phyloP scores from a whole-genome alignment of 2,329 filamentous ascomycete species.

The Apiospora hydei region DNA sequence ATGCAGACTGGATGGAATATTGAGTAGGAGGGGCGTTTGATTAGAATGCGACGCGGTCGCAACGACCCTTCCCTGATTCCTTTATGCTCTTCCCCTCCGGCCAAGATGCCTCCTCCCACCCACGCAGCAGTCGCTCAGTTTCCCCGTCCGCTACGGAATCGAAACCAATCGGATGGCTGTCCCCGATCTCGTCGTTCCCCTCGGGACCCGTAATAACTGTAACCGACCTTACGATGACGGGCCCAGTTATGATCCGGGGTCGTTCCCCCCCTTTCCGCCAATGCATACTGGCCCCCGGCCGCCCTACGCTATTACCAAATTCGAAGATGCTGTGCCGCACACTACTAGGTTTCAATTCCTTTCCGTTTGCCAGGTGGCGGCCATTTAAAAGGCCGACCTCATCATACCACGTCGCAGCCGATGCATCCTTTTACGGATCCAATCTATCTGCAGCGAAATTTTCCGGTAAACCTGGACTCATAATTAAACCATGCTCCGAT shows the following conservation, averaged over 20 bases:
- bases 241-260: slow-evolving; percentile 2
- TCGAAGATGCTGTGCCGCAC: slow-evolving; percentile 10
- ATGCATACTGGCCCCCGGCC: not conserved
- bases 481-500: no score
- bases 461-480: not conserved
- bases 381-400: not conserved
- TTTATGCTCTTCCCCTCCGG: not conserved
- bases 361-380: not conserved
- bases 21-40: not conserved
- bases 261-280: not conserved
- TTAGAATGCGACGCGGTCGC: not conserved
- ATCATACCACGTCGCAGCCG: not conserved
- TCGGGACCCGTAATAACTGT: not conserved
- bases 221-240: not conserved
- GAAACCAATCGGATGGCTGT: not conserved
- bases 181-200: not conserved
- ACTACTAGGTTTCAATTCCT: not conserved
- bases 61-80: not conserved
- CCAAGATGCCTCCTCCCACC: not conserved
- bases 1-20: not conserved
- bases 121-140: not conserved
- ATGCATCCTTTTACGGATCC: not conserved
- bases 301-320: not conserved
- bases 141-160: not conserved
- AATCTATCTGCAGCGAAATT: not conserved